phyloP scores from a whole-genome alignment of 441 rosid genomes.

The Gossypium davidsonii region DNA sequence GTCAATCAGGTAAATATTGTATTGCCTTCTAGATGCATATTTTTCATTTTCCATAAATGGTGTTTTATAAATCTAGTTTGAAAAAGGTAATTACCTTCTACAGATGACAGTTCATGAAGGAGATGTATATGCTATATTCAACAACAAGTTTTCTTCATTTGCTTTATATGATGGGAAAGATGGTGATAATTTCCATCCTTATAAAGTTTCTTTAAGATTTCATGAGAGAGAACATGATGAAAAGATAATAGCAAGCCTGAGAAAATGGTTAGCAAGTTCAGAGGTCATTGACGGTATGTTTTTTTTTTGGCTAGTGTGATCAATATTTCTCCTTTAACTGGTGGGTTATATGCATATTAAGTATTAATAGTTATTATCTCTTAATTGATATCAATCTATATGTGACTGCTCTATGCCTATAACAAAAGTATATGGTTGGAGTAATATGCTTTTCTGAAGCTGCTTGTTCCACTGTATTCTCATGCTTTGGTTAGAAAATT shows the following conservation, averaged over 20 bases:
- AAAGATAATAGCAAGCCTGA: constrained; percentile 34
- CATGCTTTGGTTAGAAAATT: not conserved
- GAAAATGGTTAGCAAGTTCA: constrained; percentile 38
- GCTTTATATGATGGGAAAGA: constrained; percentile 47
- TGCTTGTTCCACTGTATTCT: not conserved
- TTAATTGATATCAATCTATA: not conserved
- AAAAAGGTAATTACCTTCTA: constrained; percentile 11
- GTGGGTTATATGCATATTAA: not conserved
- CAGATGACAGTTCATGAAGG: constrained; percentile 52
- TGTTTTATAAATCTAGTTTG: constrained; percentile 3
- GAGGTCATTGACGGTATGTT: constrained; percentile 39
- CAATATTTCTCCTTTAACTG: not conserved
- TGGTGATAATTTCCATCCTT: constrained; percentile 39
- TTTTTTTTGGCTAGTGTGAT: not conserved
- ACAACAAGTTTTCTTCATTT: constrained; percentile 54
- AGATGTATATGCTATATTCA: constrained; percentile 50
- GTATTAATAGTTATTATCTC: not conserved
- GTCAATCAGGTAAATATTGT: not conserved
- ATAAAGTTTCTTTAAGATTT: constrained; percentile 54
- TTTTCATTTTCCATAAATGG: not conserved
- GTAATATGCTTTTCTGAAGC: not conserved
- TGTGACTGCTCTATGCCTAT: not conserved
- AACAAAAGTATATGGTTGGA: not conserved
- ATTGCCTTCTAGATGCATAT: not conserved
- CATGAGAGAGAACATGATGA: constrained; percentile 35